phyloP scores from a whole-genome alignment of 108 stramenopile species.

The Pseudonitzschia multistriata region DNA sequence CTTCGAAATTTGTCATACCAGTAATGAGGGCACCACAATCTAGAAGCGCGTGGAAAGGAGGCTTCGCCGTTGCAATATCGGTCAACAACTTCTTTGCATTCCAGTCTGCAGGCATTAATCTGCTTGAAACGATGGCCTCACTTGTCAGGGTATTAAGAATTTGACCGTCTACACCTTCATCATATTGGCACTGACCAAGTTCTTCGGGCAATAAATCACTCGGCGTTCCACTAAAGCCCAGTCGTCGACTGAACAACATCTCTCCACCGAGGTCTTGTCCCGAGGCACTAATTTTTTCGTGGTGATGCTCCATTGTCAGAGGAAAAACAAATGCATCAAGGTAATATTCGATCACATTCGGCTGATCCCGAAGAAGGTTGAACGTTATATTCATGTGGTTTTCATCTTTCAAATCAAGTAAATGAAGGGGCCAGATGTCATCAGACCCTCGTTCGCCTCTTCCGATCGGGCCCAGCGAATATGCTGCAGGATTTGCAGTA shows the following conservation, averaged over 20 bases:
- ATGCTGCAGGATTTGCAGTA: slow-evolving; percentile 50
- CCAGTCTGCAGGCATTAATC: slow-evolving; percentile 73
- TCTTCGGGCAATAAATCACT: slow-evolving; percentile 97
- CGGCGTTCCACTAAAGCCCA: slow-evolving; percentile 99
- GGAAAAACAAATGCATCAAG: slow-evolving; percentile 95
- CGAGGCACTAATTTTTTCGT: slow-evolving; percentile 95
- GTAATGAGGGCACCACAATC: slow-evolving; percentile 97
- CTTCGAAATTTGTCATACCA: slow-evolving; percentile 93
- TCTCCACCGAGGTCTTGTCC: slow-evolving; percentile 98
- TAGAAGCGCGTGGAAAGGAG: slow-evolving; percentile 89
- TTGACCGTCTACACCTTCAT: slow-evolving; percentile 96
- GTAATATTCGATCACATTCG: slow-evolving; percentile 88
- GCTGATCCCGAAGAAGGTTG: slow-evolving; percentile 80
- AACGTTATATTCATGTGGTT: slow-evolving; percentile 92
- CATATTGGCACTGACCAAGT: slow-evolving; percentile 96
- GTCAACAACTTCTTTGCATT: slow-evolving; percentile 74
- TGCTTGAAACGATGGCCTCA: slow-evolving; percentile 77
- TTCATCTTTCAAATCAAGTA: slow-evolving; percentile 94
- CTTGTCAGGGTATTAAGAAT: slow-evolving; percentile 91
- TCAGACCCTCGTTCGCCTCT: slow-evolving; percentile 65
- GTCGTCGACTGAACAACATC: slow-evolving; percentile 91
- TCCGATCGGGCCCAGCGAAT: slow-evolving; percentile 41
- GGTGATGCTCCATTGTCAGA: slow-evolving; percentile 90
- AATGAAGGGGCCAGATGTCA: slow-evolving; percentile 97
- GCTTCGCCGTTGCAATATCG: slow-evolving; percentile 73